Base-by-base conservation (phyloP, 192 early-diverging fungal genomes). In the Spizellomyces sp. region DNA sequence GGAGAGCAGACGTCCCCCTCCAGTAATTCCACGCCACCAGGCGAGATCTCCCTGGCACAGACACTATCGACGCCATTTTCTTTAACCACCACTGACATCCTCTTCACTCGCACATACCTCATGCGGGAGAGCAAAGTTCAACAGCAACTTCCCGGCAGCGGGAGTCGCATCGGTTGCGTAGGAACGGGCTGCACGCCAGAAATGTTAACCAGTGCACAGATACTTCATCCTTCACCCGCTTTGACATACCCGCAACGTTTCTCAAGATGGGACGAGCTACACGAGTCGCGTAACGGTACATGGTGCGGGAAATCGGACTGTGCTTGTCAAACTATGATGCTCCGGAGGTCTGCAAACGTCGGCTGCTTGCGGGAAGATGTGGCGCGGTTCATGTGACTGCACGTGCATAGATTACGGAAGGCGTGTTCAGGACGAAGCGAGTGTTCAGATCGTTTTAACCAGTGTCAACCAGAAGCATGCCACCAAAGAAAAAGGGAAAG, bases 91-190 rank as follows among this genome's bases (percentile, higher is more conserved):
- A 12, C 5, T 15, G 43, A 4, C 6, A 45, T 21, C 42, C 4
- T 15, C 14, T 55, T 10, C 14, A 52, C 42, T 10, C 44, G 44
- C 47, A 66, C 12, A 62, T 61, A 91, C 90, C 88, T 95, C 86
- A 83, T 97, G 95, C 45, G 96, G 96, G 27, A 93, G 84, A 41
- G 85, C 92, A 85, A 98, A 94, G 81, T 87, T 96, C 70, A 98
- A 77, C 58, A 88, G 83, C 61, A 98, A 87, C 86, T 92, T 92
- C 60, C 88, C 88, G 10, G 84, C 55, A 48, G 85, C 70, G 5
- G 75, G 67, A 8, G 83, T 68, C n/a, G 94, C 87, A 76, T 94
- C 95, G 52, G 92, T 86, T 64, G 94, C 93, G 78, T 94, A 95
- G 65, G 80, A 79, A 73, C 94, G 94, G 46, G 67, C 77, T 71